Base-by-base conservation (phyloP, 495 filamentous ascomycete genomes). In the Choiromyces venosus region DNA sequence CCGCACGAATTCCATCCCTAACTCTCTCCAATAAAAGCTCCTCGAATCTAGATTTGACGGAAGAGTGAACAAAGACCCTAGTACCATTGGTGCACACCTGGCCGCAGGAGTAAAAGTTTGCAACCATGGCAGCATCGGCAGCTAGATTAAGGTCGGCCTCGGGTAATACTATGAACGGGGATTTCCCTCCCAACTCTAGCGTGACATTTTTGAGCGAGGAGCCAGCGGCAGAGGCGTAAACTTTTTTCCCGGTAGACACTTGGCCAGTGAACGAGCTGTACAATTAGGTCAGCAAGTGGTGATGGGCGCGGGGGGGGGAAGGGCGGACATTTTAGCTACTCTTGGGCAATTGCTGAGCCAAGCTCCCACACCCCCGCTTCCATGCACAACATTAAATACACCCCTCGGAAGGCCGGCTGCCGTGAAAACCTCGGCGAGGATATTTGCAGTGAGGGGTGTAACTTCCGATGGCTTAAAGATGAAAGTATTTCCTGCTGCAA, bases 81-180 rank as follows among this genome's bases (percentile, higher is more conserved):
- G 92, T 94, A 39, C 92, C 91, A 76, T 93, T 93, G 25, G 91
- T 94, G 84, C 92, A 94, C 56, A 94, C 91, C 82, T 94, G 92
- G 18, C 92, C 92, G 0, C 89, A 89, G 78, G 88, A 91, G 85
- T 88, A 93, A 84, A 93, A 93, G 78, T 93, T 94, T 64, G 92
- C 92, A 90, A 93, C 92, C 91, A 94, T 93, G 71, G 90, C 91
- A 37, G 90, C 90, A 76, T 94, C 87, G 39, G 91, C 92, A 18
- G 92, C 92, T 66, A 84, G 86, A n/a, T 92, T 89, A 3, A 93
- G 77, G 66, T 91, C 86, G 0, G 90, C 88, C 76, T 93, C 92
- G 0, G 90, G 88, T 37, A 92, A 86, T 42, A 94, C 83, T 65
- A 94, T 83, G 33, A 90, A 82, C 3, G 92, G 91, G 70, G 88